A percentile compares a stretch with the other conserved stretches of the same genome.
These are phyloP conservation scores for Acephala macrosclerotiorum DNA, from an alignment of 2,329 filamentous ascomycete species.

Conservation along the genomic window DNA sequence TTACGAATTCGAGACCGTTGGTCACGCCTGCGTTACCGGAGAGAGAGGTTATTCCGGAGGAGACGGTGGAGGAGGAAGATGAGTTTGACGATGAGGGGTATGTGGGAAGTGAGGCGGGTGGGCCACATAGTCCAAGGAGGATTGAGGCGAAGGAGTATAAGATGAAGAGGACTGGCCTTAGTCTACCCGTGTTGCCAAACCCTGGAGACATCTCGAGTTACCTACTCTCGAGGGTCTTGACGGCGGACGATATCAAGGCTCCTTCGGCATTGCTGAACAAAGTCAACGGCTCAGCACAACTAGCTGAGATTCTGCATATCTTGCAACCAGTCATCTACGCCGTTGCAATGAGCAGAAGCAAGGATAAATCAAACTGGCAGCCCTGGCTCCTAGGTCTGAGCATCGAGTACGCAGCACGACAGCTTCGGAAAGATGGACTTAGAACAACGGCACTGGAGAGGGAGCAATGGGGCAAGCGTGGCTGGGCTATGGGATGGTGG, in stretches of 20 bases:
- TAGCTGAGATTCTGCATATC: conserved; percentile 92
- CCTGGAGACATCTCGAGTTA: conserved; percentile 85
- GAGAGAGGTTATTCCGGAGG: conserved; percentile 76
- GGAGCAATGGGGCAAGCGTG: conserved; percentile 87
- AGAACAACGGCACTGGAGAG: conserved; percentile 87
- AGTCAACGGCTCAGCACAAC: conserved; percentile 74
- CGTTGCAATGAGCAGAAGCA: conserved; percentile 73
- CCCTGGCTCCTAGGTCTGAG: conserved; percentile 89
- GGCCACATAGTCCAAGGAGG: conserved; percentile 17
- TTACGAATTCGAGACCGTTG: conserved; percentile 84
- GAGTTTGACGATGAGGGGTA: conserved; percentile 49
- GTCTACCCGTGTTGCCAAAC: conserved; percentile 82
- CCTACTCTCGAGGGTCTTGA: conserved; percentile 87
- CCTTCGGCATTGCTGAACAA: conserved; percentile 86
- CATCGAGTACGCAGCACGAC: conserved; percentile 88
- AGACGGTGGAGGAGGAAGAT: conserved; percentile 53
- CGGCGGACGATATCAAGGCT: conserved; percentile 95
- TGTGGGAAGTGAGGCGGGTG: conserved; percentile 42
- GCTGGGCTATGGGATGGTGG: conserved; percentile 96
- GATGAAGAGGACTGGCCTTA: conserved; percentile 94
- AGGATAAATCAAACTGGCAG: conserved; percentile 82
- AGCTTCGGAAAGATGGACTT: conserved; percentile 68
- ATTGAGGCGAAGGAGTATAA: conserved; percentile 68
- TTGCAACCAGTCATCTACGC: conserved; percentile 89
- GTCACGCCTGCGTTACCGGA: conserved; percentile 87